Percentiles rank a stretch among this genome's conserved stretches.
These are phyloP conservation scores for Nissolia schottii DNA, from an alignment of 306 rosid species.

Conservation along the genomic window DNA sequence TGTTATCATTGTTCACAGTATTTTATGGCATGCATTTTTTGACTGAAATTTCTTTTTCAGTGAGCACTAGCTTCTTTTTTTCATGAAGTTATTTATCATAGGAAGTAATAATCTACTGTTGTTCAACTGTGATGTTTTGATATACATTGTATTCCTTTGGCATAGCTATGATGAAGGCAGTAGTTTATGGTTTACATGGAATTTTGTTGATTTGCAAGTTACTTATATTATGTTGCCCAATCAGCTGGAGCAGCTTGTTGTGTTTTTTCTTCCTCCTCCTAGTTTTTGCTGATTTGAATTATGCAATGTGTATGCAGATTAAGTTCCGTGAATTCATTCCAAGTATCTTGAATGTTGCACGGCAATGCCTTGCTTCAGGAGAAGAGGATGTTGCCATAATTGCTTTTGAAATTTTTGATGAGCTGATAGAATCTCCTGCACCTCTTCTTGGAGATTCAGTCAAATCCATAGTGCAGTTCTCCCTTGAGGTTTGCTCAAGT, in stretches of 20 bases:
- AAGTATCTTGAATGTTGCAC: conserved; percentile 88
- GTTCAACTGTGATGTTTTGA: conserved; percentile 1
- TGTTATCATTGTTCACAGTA: not conserved
- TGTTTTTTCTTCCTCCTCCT: not conserved
- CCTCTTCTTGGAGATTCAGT: conserved; percentile 99
- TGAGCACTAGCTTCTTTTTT: not conserved
- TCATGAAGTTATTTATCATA: not conserved
- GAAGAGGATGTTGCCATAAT: conserved; percentile 95
- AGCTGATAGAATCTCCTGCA: conserved; percentile 97
- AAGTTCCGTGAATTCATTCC: conserved; percentile 96
- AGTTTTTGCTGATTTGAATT: not conserved
- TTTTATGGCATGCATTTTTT: not conserved
- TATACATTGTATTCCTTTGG: conserved; percentile 9
- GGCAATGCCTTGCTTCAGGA: conserved; percentile 95
- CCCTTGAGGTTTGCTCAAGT: conserved; percentile 97
- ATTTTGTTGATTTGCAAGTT: not conserved
- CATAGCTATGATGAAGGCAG: conserved; percentile 1
- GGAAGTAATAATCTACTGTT: not conserved
- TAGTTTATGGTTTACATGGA: conserved; percentile 1
- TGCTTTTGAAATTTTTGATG: conserved; percentile 97
- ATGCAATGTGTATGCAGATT: conserved; percentile 43
- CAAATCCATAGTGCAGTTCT: conserved; percentile 91
- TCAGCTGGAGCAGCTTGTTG: not conserved
- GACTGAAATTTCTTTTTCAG: not conserved
- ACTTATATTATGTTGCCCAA: conserved; percentile 2